Evolutionary conservation across 2,329 filamentous ascomycete species (phyloP).

Genomic region (Zarea fungicola): DNA sequence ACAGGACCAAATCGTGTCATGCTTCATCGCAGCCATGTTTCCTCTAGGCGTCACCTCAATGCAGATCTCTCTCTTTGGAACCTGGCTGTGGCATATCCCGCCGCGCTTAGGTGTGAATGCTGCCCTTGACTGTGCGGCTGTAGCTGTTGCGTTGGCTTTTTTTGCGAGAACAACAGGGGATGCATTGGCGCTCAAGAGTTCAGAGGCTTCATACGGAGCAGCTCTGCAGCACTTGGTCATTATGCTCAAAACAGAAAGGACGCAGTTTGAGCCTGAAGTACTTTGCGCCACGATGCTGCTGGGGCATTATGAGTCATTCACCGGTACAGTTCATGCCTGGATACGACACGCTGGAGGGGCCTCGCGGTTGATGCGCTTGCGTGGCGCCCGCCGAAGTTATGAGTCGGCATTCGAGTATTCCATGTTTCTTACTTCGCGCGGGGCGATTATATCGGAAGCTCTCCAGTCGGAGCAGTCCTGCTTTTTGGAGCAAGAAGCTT

Average conservation of each 20-base stretch:
- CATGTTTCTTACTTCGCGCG: background rate
- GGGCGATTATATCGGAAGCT: background rate
- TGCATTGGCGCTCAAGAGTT: background rate
- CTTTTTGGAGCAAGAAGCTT: background rate
- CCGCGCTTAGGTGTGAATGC: background rate
- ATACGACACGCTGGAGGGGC: background rate
- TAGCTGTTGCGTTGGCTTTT: background rate
- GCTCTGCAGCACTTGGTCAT: background rate
- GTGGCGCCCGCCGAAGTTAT: background rate
- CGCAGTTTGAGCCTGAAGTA: background rate
- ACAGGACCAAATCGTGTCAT: background rate
- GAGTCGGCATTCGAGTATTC: background rate
- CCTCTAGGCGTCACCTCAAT: background rate
- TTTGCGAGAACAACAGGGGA: background rate
- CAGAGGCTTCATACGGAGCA: background rate
- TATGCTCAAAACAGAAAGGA: background rate
- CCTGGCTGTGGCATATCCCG: background rate
- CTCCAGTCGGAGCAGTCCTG: background rate
- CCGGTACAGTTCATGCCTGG: background rate
- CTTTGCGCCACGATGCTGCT: background rate
- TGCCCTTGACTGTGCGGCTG: background rate
- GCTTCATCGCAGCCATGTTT: background rate
- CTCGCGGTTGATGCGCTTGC: background rate
- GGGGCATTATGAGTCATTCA: background rate
- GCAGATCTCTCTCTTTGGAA: background rate